Base-by-base conservation (phyloP, 2,329 filamentous ascomycete genomes). In the Calonectria pteridis region DNA sequence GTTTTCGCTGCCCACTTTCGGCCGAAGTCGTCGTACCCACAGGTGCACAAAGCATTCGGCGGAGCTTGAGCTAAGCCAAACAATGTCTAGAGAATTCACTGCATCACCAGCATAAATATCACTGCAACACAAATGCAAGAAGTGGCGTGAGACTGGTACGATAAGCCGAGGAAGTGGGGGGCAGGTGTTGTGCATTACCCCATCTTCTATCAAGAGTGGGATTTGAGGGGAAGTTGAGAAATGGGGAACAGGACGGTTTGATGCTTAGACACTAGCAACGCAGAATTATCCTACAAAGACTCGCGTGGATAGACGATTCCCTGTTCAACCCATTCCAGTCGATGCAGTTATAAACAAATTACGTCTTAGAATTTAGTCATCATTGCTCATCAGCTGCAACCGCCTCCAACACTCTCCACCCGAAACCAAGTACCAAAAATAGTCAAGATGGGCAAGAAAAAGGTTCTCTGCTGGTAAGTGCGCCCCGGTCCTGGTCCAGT, bases 391-490 rank as follows among this genome's bases (percentile, higher is more conserved):
- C 33, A 23, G 23, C 9, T 64, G 20, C 26, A 20, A 16, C 37
- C 35, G 14, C 1, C 28, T 46, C 16, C 16, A 59, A n/a, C 6
- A 40, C 29, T n/a, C 37, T n/a, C 49, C 40, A 67, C 64, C 37
- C 14, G 6, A 67, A 55, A 67, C 16, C 13, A 40, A 37, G 35
- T 1, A 13, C 33, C 26, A 53, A 53, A 37, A 59, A 40, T 59
- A 59, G 14, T 18, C 33, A 59, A 26, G 16, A 84, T 84, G 83
- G 82, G 79, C 49, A 84, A 84, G 77, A 84, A 84, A 76, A 81
- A 83, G 37, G 83, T 84, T 77, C 81, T 85, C 64, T 80, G 83
- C 40, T 71, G 73, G 75, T 76, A 64, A 51, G 73, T 50, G 20
- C 23, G 9, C 5, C 11, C 10, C 31, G 18, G 29, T 35, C 10